Evolutionary conservation across 1,284 basidiomycete genomes (phyloP).

Genomic region (Cerioporus squamosus): DNA sequence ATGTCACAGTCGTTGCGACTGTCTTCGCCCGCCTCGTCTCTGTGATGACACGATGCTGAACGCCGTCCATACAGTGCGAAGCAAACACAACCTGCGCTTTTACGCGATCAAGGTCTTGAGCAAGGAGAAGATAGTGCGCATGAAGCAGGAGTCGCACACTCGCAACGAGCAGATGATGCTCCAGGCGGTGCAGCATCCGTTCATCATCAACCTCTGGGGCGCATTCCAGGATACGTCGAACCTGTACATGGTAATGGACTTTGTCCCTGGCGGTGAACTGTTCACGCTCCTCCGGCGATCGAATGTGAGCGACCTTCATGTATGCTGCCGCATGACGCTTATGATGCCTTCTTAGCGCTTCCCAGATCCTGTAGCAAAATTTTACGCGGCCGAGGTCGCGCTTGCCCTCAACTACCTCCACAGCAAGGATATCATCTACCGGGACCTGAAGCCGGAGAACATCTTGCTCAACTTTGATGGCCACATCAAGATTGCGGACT

Average conservation of each 20-base stretch:
- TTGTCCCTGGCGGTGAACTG: constrained; percentile 96
- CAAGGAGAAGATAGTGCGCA: constrained; percentile 93
- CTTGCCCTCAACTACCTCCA: constrained; percentile 95
- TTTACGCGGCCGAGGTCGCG: constrained; percentile 98
- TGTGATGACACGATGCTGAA: too few species aligned
- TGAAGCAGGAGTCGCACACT: constrained; percentile 98
- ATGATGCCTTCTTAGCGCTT: constrained; percentile 72
- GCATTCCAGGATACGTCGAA: constrained; percentile 94
- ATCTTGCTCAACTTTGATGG: constrained; percentile 93
- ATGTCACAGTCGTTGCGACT: too few species aligned
- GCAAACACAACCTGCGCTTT: constrained; percentile 90
- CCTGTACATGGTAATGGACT: constrained; percentile 99
- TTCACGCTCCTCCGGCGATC: constrained; percentile 91
- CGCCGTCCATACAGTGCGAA: constrained; percentile 62
- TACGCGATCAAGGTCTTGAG: constrained; percentile 95
- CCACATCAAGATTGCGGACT: constrained; percentile 98
- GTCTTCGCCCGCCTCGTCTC: too few species aligned
- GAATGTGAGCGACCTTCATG: constrained; percentile 58
- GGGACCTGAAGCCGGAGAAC: constrained; percentile 98
- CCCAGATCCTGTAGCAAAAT: constrained; percentile 98
- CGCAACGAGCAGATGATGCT: constrained; percentile 96
- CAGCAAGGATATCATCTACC: constrained; percentile 91
- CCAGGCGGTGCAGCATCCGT: constrained; percentile 89
- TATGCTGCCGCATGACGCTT: neutral
- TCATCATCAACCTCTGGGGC: constrained; percentile 98